These are phyloP conservation scores for Solanum pimpinellifolium DNA, from an alignment of 257 asterid genomes.

Conservation along the genomic window DNA sequence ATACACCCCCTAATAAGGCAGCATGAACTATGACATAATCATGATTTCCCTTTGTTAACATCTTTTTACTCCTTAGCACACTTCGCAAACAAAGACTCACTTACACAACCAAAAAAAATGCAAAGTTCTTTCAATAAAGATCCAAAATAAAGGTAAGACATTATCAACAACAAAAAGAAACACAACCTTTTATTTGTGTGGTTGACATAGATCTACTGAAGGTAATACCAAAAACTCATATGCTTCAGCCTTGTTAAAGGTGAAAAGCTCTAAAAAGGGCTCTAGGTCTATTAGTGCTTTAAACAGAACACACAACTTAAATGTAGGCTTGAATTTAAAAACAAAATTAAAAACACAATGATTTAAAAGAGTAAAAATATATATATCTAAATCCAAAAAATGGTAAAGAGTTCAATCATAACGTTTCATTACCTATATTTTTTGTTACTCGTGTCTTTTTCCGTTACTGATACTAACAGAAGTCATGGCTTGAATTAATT, in stretches of 20 bases:
- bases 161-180: not conserved
- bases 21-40: not conserved
- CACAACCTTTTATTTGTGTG: not conserved
- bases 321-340: not conserved
- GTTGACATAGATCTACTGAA: not conserved
- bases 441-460: not conserved
- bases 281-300: not conserved
- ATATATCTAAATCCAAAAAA: not conserved
- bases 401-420: not conserved
- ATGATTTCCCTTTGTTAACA: not conserved
- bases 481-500: not conserved
- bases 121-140: not conserved
- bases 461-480: not conserved
- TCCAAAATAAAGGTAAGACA: not conserved
- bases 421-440: not conserved
- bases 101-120: not conserved
- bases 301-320: not conserved
- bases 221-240: not conserved
- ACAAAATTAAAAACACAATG: not conserved
- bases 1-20: not conserved
- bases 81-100: not conserved
- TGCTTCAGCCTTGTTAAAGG: not conserved
- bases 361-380: not conserved
- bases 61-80: not conserved
- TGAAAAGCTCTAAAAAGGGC: not conserved